Conservation (phyloP, 148 eudicot species). For the Rhododendron kiyosumense region DNA sequence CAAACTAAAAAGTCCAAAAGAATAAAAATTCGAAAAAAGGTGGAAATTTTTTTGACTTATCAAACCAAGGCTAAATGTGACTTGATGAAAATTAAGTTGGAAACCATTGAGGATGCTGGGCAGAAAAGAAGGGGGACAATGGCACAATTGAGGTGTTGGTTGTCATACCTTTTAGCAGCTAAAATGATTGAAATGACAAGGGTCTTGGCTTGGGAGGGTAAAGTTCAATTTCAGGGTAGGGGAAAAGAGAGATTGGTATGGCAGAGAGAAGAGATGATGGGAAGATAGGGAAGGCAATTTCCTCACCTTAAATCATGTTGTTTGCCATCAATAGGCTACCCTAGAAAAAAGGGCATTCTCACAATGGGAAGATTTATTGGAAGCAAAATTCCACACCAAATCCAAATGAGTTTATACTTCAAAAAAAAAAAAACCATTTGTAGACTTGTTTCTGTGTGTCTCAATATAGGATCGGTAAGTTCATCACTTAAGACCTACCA, state of each 20-base stretch:
- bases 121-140: background rate
- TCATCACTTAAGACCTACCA: too few species aligned
- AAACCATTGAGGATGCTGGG: background rate
- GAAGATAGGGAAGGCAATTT: background rate
- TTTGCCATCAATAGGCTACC: background rate
- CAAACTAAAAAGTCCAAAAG: background rate
- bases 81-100: background rate
- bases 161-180: constrained; percentile 15
- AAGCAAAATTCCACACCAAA: background rate
- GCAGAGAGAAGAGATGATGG: background rate
- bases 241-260: background rate
- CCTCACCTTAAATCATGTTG: background rate
- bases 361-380: background rate
- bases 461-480: too few species aligned
- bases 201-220: background rate
- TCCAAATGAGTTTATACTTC: background rate
- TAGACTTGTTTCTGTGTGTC: too few species aligned
- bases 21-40: too few species aligned
- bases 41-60: background rate
- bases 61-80: background rate
- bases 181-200: constrained; percentile 4
- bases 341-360: background rate
- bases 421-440: too few species aligned
- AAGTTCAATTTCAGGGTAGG: background rate
- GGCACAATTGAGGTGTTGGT: background rate